Conservation (phyloP, 148 eudicot genomes). For the Dianthus caryophyllus region DNA sequence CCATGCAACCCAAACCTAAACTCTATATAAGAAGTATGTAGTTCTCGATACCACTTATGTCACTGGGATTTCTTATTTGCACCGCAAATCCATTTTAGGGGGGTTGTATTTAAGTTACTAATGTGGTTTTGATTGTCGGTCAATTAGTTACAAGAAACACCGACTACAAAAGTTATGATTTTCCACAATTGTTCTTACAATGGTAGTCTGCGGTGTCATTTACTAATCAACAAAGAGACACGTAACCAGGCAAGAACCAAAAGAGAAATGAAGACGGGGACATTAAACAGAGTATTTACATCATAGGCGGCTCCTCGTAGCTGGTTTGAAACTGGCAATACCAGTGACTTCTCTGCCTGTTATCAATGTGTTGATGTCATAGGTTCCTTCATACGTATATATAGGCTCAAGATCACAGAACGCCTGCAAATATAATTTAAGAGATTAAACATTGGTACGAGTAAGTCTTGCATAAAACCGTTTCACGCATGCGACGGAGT, state of each 20-base stretch:
- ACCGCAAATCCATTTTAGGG: too few species aligned
- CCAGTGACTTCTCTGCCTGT: conserved; percentile 87
- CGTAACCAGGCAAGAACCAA: neutral
- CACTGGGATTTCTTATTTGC: too few species aligned
- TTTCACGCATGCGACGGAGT: too few species aligned
- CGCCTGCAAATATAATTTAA: conserved; percentile 41
- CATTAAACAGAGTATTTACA: conserved; percentile 17
- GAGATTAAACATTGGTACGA: neutral
- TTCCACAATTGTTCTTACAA: too few species aligned
- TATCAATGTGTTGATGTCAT: conserved; percentile 86
- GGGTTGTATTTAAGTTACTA: too few species aligned
- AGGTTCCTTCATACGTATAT: conserved; percentile 89
- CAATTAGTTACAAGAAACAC: too few species aligned
- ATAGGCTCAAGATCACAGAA: conserved; percentile 92
- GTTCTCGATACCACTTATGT: too few species aligned
- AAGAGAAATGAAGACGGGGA: neutral
- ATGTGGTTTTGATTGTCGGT: too few species aligned
- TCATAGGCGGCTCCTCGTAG: conserved; percentile 62
- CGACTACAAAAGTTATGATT: too few species aligned
- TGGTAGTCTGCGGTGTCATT: neutral
- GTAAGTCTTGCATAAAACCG: too few species aligned
- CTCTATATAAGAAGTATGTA: too few species aligned
- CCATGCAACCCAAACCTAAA: too few species aligned
- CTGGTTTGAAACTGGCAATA: conserved; percentile 76
- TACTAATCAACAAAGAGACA: neutral